These are phyloP conservation scores for Eucalyptus pauciflora DNA, from an alignment of 345 rosid genomes.

Conservation along the genomic window DNA sequence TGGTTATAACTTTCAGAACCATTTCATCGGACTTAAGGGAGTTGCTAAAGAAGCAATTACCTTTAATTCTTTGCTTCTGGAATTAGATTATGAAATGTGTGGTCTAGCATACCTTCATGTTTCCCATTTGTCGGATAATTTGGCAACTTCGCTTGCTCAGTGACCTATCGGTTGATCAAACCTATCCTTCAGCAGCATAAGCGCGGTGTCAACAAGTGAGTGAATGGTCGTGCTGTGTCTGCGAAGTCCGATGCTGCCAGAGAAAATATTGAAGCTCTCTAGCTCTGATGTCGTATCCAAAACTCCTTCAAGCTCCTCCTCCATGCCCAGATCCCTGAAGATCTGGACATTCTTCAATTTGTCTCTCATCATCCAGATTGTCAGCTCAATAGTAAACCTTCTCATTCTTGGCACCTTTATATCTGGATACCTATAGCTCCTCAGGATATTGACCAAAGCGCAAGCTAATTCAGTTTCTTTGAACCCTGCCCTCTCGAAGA, in stretches of 20 bases:
- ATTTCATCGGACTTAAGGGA: neutral
- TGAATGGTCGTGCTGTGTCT: slow-evolving; percentile 53
- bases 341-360: slow-evolving; percentile 7
- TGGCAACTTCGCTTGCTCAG: neutral
- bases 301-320: slow-evolving; percentile 39
- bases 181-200: neutral
- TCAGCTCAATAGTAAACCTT: slow-evolving; percentile 60
- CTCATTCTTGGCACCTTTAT: slow-evolving; percentile 54
- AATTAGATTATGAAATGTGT: too few relatives aligned
- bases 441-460: slow-evolving; percentile 30
- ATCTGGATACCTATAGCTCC: slow-evolving; percentile 30
- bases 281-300: slow-evolving; percentile 63
- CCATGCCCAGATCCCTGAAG: slow-evolving; percentile 37
- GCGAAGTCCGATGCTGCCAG: slow-evolving; percentile 56
- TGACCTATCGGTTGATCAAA: neutral
- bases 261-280: slow-evolving; percentile 71
- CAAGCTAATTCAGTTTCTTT: slow-evolving; percentile 23
- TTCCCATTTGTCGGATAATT: too few relatives aligned
- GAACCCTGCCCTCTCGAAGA: slow-evolving; percentile 28
- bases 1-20: neutral
- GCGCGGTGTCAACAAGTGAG: slow-evolving; percentile 27
- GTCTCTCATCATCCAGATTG: slow-evolving; percentile 65
- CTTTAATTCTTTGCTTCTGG: neutral
- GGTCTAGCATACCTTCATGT: too few relatives aligned
- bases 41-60: neutral